Evolutionary conservation across 768 basidiomycete species (phyloP), one percentile per base, ranked within the genome.

Genomic region (Psilocybe cyanescens): DNA sequence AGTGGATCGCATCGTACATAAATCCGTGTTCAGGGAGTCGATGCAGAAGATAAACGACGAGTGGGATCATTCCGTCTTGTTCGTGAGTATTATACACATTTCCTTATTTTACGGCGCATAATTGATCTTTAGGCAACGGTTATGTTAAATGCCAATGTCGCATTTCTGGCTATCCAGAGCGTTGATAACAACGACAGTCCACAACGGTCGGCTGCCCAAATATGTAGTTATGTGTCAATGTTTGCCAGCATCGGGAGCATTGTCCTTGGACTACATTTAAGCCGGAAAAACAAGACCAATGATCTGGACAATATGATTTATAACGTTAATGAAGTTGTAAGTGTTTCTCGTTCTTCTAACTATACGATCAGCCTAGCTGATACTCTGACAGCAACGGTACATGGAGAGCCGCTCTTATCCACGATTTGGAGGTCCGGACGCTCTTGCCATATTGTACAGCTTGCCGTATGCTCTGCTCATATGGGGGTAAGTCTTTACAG

Each of bases 141-240:
- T 2, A 72, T 89, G 16, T 67, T 89, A 19, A 83, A 81, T 39
- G 84, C 83, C 11, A 87, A 87, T 52, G 83, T 89, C 0, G 82
- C 79, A 0, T 86, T 88, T 64, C 72, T 90, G n/a, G 81, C 85
- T 1, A 86, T 88, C 45, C 76, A 77, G 53, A 78, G 73, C 39
- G 71, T 80, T 6, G 76, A 80, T 55, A 68, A 67, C 14, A 62
- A 66, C 3, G 60, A 58, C 14, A 57, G 59, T n/a, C 57, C 64
- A 4, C 39, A 47, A 33, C 70, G 81, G 8, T 80, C 79, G 11
- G 67, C 80, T 0, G 77, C 80, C 0, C 83, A 85, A 65, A 78
- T 85, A 16, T 70, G 77, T 3, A 83, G 84, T 66, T 85, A 83
- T 52, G 58, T 81, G 7, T 86, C 86, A 0, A 77, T 82, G 47